A percentile compares a stretch with the other conserved stretches of the same genome.
These are phyloP conservation scores for Colletotrichum sansevieriae DNA, from an alignment of 2,329 filamentous ascomycete genomes.

Conservation along the genomic window DNA sequence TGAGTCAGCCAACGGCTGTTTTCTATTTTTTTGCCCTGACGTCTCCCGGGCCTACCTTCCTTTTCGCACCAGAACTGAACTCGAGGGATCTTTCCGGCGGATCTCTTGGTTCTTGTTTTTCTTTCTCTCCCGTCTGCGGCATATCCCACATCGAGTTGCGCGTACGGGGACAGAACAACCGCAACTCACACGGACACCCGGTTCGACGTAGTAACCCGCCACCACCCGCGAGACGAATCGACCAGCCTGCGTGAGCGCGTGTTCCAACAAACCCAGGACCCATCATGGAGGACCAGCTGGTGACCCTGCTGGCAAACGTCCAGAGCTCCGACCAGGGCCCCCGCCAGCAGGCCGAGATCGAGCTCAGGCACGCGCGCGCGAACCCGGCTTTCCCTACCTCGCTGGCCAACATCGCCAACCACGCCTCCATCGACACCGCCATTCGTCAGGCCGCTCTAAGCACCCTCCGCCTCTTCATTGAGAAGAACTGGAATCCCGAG, in stretches of 20 bases:
- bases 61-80: background rate
- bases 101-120: background rate
- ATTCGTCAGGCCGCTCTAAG: constrained; percentile 88
- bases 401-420: constrained; percentile 84
- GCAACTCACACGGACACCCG: background rate
- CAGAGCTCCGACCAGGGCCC: constrained; percentile 81
- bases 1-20: background rate
- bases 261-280: constrained; percentile 30
- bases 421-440: constrained; percentile 78
- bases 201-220: constrained; percentile 1
- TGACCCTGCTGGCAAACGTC: constrained; percentile 88
- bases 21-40: too few species aligned
- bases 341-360: constrained; percentile 88
- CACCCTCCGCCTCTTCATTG: constrained; percentile 84
- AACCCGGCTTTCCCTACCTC: constrained; percentile 81
- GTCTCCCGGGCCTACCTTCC: background rate
- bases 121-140: background rate
- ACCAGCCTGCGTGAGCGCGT: background rate
- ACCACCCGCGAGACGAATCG: constrained; percentile 10
- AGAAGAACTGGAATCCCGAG: constrained; percentile 84
- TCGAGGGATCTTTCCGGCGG: background rate
- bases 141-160: constrained; percentile 12
- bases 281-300: constrained; percentile 91
- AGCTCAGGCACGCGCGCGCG: constrained; percentile 78
- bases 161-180: constrained; percentile 6